Base-by-base conservation (phyloP, 2,329 filamentous ascomycete genomes). In the Trichocomaceae sp. region DNA sequence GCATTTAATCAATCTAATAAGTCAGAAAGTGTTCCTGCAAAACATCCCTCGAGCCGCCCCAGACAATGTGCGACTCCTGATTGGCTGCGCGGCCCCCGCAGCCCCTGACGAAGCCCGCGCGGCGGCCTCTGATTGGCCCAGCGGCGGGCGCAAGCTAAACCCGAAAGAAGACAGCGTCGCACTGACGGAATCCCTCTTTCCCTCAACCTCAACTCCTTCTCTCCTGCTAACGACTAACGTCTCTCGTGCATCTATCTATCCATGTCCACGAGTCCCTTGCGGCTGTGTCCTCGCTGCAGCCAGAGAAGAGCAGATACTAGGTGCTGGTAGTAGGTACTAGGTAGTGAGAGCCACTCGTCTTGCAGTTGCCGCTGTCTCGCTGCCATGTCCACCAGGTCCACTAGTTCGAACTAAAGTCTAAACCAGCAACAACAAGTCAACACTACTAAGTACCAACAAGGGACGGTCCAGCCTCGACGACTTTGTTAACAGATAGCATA, bases 121-220 rank as follows among this genome's bases (percentile, higher is more conserved):
- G 10, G 19, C 31, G 50, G 6, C 2, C 17, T 31, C 51, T 53
- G 51, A 53, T 53, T 53, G 51, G 51, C 33, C 35, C 26, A 6
- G 1, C 1, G 1, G 9, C 6, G 8, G 3, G 41, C 19, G 31
- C 35, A 17, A 19, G 33, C 45, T 49, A 49, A 53, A 31, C 51
- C 51, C 22, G 31, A 52, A 52, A 47, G 41, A 52, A 39, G 31
- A 39, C 50, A 46, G 51, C 51, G 51, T 53, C 51, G 44, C 49
- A 51, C 49, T 51, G 49, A 17, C 35, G 15, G 35, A 39, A 39
- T 39, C 35, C 6, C n/a, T 44, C 20, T 20, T 45, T 9, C 42
- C 12, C 9, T 23, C 12, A 26, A 7, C n/a, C 19, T 46, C 26
- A 37, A n/a, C 26, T 29, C 26, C 4, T 8, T 29, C 26, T 9